A percentile compares a stretch with the other conserved stretches of the same genome.
Conservation (phyloP, 345 rosid genomes). For the Hibiscus mutabilis region DNA sequence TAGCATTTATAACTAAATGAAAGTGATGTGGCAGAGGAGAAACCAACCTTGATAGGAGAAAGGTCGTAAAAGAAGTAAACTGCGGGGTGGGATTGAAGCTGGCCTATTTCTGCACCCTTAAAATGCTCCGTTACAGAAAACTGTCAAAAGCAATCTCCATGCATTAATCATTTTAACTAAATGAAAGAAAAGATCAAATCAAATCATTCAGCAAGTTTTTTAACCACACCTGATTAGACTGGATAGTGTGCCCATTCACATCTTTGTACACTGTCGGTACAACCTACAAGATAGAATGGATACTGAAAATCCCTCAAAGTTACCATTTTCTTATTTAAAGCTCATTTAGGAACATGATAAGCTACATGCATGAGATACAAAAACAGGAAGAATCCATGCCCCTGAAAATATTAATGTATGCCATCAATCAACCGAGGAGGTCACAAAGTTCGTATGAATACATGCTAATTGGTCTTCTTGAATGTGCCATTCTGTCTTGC, state of each 20-base stretch:
- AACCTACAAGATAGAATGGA: conserved; percentile 41
- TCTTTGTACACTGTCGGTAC: conserved; percentile 90
- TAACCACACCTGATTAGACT: conserved; percentile 69
- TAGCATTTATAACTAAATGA: not conserved
- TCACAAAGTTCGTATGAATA: not conserved
- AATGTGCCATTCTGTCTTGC: too few relatives aligned
- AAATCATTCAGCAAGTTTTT: not conserved
- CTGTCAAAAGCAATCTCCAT: conserved; percentile 26
- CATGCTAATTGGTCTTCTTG: not conserved
- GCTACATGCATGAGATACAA: not conserved
- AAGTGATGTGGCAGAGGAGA: not conserved
- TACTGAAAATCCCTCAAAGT: not conserved
- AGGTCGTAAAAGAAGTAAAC: conserved; percentile 98
- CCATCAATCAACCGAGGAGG: not conserved
- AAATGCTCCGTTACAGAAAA: conserved; percentile 95
- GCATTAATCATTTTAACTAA: conserved; percentile 14
- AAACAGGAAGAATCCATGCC: not conserved
- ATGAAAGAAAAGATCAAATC: not conserved
- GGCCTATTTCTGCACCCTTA: conserved; percentile 58
- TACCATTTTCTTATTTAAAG: not conserved
- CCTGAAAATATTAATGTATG: not conserved
- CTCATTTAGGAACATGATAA: not conserved
- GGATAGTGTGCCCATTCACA: conserved; percentile 70
- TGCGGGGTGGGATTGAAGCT: conserved; percentile 73
- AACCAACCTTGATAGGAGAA: conserved; percentile 86